A percentile compares a stretch with the other conserved stretches of the same genome.
Evolutionary conservation across 805 yeast genomes (phyloP).

Genomic region (Ogataea trehalophila): DNA sequence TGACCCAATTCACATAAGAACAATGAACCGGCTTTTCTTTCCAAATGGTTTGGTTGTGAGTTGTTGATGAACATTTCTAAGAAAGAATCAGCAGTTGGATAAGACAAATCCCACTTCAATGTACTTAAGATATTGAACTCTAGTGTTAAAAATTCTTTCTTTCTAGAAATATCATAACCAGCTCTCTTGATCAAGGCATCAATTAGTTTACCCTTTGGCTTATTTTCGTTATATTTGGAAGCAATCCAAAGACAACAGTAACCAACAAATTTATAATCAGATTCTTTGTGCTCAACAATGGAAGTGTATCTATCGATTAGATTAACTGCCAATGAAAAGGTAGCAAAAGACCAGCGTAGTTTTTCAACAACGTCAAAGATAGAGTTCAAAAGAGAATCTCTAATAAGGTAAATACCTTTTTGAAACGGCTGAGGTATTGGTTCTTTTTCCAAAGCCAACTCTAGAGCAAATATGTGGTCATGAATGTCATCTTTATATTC

Average conservation of each 20-base stretch:
- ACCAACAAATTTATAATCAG: constrained; percentile 35
- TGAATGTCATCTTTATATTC: constrained; percentile 28
- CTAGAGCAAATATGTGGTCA: constrained; percentile 20
- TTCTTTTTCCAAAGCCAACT: constrained; percentile 26
- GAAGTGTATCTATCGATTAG: constrained; percentile 37
- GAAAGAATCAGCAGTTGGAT: constrained; percentile 60
- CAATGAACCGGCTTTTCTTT: constrained; percentile 51
- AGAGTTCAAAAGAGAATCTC: constrained; percentile 27
- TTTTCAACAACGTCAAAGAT: constrained; percentile 28
- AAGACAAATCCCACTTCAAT: constrained; percentile 58
- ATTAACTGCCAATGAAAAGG: constrained; percentile 34
- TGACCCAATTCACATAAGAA: constrained; percentile 64
- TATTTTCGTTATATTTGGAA: constrained; percentile 42
- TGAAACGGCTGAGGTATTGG: constrained; percentile 26
- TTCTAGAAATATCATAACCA: constrained; percentile 23
- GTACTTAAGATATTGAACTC: constrained; percentile 63
- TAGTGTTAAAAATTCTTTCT: constrained; percentile 48
- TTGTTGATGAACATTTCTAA: constrained; percentile 47
- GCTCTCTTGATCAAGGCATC: constrained; percentile 28
- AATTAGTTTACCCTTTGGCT: constrained; percentile 43
- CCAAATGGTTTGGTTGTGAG: constrained; percentile 33
- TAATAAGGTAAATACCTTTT: constrained; percentile 14
- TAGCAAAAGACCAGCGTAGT: constrained; percentile 28
- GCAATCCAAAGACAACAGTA: constrained; percentile 44
- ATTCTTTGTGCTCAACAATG: constrained; percentile 28